Base-by-base conservation (phyloP, 2,329 filamentous ascomycete species). In the Beauveria brongniartii region DNA sequence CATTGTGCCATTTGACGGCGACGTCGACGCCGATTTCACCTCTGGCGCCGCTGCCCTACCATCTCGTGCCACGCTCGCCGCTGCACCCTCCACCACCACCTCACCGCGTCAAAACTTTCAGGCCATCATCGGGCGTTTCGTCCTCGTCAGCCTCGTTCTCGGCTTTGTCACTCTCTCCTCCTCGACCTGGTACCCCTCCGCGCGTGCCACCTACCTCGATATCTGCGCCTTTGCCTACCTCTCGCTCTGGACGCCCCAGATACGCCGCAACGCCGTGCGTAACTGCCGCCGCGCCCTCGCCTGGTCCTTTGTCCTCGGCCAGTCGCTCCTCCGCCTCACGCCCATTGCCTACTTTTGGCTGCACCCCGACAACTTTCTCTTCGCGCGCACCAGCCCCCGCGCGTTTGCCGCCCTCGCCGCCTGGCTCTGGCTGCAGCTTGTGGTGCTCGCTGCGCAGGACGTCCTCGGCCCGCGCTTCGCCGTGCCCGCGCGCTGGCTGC, bases 241-340 rank as follows among this genome's bases (percentile, higher is more conserved):
- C 50, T 96, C 92, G 22, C 87, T 97, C 70, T 97, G 93, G 93
- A 71, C 87, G 1, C 93, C 94, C 0, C 94, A 99, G 72, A 96
- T 97, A 66, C 84, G 89, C 70, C 90, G 94, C 64, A 99, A 99
- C 72, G 80, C 89, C 58, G 85, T 90, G 74, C 90, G 93, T 59
- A 97, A 97, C 74, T 96, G 92, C 73, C 90, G 92, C 46, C 90
- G 90, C 68, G 92, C 93, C 1, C 80, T 97, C n/a, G 83, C 87
- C 3, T 97, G 92, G 92, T 88, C 89, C 63, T 99, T 96, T 70
- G 88, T 96, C 61, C 70, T 92, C 24, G 92, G 92, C 3, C 90
- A 96, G 72, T 94, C 90, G 53, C 67, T 88, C 5, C 80, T 96
- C 8, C 87, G 94, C 1, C 77, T 96, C 6, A 75, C 89, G 1